phyloP scores from a whole-genome alignment of 148 eudicot species.

The Agrostemma githago region DNA sequence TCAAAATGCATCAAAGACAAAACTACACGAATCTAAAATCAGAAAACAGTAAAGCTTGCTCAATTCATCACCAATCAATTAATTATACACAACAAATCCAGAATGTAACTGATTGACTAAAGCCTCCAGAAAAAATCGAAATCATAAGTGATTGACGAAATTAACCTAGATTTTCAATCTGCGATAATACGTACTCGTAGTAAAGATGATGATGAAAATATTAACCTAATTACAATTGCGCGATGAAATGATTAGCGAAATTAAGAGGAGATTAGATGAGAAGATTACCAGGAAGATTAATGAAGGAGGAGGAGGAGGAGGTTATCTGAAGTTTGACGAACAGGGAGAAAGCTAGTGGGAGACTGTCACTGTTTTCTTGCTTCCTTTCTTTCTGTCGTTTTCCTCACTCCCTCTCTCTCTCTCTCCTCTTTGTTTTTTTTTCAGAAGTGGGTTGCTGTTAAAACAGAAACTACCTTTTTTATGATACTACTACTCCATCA shows the following conservation, averaged over 20 bases:
- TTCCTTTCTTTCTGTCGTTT: slow-evolving; percentile 8
- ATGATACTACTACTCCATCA: no score
- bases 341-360: not conserved
- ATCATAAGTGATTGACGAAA: not conserved
- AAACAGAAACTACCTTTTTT: not conserved
- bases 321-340: not conserved
- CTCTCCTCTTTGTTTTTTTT: not conserved
- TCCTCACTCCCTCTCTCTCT: slow-evolving; percentile 1
- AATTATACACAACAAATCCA: not conserved
- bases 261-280: not conserved
- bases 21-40: not conserved
- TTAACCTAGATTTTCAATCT: not conserved
- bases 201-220: not conserved
- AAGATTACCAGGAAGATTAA: not conserved
- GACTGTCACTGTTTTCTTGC: slow-evolving; percentile 4
- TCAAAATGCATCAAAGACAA: not conserved
- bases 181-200: not conserved
- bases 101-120: not conserved
- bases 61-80: not conserved
- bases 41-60: not conserved
- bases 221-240: not conserved
- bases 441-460: not conserved
- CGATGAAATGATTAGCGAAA: not conserved
- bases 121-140: not conserved
- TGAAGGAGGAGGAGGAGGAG: not conserved